Base-by-base conservation (phyloP, 2,329 filamentous ascomycete species). In the Pseudogymnoascus sp. region DNA sequence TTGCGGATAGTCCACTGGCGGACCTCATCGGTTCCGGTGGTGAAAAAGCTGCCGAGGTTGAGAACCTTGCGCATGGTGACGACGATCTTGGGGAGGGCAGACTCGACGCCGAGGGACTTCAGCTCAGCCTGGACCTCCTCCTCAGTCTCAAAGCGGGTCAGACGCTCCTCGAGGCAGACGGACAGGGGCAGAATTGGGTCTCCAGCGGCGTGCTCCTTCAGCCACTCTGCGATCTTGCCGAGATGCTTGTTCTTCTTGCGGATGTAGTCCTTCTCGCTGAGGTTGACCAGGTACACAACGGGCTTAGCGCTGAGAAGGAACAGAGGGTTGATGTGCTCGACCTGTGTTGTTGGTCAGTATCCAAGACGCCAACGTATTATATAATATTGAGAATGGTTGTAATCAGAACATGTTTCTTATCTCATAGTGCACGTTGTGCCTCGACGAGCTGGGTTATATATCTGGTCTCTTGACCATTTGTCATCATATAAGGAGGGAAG, bases 201-300 rank as follows among this genome's bases (percentile, higher is more conserved):
- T 64, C 91, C 92, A 62, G 86, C 77, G 5, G 93, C 90, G 76
- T 99, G 84, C 75, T 90, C 85, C 81, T 97, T 96, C 77, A 97
- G 87, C 95, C 95, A 99, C 75, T 95, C 90, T 65, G 90, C 91
- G 70, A 97, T 88, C 80, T 93, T 95, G 69, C 90, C 85, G 63
- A 99, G 85, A 79, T 99, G 87, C 87, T 99, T 99, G 86, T 99
- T 99, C 89, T 97, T 99, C 82, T 97, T 95, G 73, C 95, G 89
- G 74, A 97, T 88, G 77, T 93, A 99, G 78, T 99, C 95, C 78
- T 87, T 93, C 81, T 99, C 96, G 67, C 91, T 96, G 66, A 99
- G 81, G 81, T 99, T 99, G 80, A 97, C 90, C 47, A 99, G 84
- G 80, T 91, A 97, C 69, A 99, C 93, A 64, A 97, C 93, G 3